Percentiles rank a stretch among this genome's conserved stretches.
Evolutionary conservation across 495 filamentous ascomycete species (phyloP).

Genomic region (Schizothecium vesticola): DNA sequence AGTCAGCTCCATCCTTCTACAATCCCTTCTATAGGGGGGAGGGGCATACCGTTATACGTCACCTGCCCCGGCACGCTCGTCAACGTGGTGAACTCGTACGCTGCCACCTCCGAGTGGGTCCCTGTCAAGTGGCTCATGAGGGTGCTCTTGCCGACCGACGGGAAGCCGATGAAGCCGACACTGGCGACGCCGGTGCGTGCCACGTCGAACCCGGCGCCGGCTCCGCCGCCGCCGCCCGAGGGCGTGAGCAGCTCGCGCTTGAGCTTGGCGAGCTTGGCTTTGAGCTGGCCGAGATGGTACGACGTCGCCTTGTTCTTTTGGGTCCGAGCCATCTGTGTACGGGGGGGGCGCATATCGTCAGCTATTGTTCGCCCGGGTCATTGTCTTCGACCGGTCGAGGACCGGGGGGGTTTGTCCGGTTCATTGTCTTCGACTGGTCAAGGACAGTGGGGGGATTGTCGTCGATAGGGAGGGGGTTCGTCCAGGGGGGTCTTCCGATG

Average conservation of each 20-base stretch:
- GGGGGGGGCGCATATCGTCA: constrained; percentile 5
- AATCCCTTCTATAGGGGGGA: neutral
- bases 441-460: too few species aligned
- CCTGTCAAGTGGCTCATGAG: constrained; percentile 92
- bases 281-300: constrained; percentile 82
- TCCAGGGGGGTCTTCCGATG: neutral
- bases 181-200: constrained; percentile 95
- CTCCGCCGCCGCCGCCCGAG: constrained; percentile 72
- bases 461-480: neutral
- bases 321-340: constrained; percentile 75
- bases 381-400: neutral
- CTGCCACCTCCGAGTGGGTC: constrained; percentile 93
- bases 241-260: constrained; percentile 94
- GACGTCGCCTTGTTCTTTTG: constrained; percentile 99
- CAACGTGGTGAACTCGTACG: constrained; percentile 97
- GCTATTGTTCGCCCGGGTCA: constrained; percentile 17
- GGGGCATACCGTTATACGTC: constrained; percentile 69
- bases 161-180: constrained; percentile 83
- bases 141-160: constrained; percentile 96
- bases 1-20: neutral
- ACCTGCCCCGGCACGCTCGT: constrained; percentile 97
- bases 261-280: constrained; percentile 96
- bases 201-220: constrained; percentile 92
- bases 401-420: neutral
- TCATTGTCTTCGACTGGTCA: neutral